These are phyloP conservation scores for Hylodesmum podocarpum DNA, from an alignment of 306 rosid genomes.

Conservation along the genomic window DNA sequence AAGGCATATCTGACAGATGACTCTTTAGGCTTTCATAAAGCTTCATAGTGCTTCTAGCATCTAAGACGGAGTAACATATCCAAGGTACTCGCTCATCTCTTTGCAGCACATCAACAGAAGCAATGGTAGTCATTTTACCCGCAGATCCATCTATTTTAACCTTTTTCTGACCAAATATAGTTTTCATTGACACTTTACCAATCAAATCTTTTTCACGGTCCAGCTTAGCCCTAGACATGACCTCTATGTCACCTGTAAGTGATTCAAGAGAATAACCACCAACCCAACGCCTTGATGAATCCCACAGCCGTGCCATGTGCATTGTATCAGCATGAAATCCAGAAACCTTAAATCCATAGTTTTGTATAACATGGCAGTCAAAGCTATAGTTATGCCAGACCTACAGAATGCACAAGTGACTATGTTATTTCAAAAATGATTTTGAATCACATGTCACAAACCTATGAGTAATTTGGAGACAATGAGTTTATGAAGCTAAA, in stretches of 20 bases:
- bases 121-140: conserved; percentile 58
- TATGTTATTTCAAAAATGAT: conserved; percentile 33
- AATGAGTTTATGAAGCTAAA: conserved; percentile 9
- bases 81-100: conserved; percentile 63
- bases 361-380: conserved; percentile 88
- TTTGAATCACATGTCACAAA: conserved; percentile 13
- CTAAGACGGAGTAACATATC: conserved; percentile 54
- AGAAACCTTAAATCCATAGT: conserved; percentile 81
- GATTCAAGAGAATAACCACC: conserved; percentile 99
- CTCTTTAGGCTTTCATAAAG: conserved; percentile 54
- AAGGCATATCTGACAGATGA: conserved; percentile 41
- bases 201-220: conserved; percentile 45
- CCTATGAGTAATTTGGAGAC: neutral
- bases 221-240: conserved; percentile 65
- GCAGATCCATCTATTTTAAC: conserved; percentile 39
- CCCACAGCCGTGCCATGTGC: conserved; percentile 99
- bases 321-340: conserved; percentile 99
- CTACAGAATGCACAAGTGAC: conserved; percentile 47
- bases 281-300: conserved; percentile 80
- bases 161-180: conserved; percentile 49
- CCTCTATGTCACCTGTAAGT: conserved; percentile 60
- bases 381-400: conserved; percentile 99
- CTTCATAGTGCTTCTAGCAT: conserved; percentile 50
- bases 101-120: conserved; percentile 92
- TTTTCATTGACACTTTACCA: conserved; percentile 48